A percentile compares a stretch with the other conserved stretches of the same genome.
These are phyloP conservation scores for Yamadazyma aaseri DNA, from an alignment of 1,139 yeast genomes.

Conservation along the genomic window DNA sequence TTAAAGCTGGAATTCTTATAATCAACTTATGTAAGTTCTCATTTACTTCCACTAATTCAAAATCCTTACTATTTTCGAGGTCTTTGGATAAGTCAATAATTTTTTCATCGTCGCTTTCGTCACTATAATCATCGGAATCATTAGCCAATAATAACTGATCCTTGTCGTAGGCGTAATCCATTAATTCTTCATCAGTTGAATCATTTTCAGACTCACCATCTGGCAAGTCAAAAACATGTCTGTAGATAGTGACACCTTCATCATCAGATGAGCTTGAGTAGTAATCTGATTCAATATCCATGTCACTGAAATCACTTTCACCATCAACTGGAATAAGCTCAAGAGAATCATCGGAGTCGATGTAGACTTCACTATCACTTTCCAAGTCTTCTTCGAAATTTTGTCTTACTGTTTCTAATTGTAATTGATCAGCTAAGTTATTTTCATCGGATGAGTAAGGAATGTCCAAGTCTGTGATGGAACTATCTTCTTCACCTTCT, in stretches of 20 bases:
- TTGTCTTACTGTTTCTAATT: conserved; percentile 42
- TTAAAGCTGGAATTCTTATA: conserved; percentile 45
- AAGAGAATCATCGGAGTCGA: conserved; percentile 23
- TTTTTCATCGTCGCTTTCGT: conserved; percentile 30
- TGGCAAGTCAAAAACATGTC: conserved; percentile 42
- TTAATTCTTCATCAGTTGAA: conserved; percentile 40
- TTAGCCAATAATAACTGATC: conserved; percentile 28
- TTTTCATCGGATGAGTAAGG: conserved; percentile 34
- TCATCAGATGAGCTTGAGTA: conserved; percentile 30
- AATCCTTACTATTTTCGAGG: conserved; percentile 45
- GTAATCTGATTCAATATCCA: conserved; percentile 22
- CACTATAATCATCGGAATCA: conserved; percentile 36
- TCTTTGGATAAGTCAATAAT: conserved; percentile 45
- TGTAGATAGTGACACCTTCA: conserved; percentile 46
- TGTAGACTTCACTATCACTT: conserved; percentile 30
- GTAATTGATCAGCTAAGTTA: conserved; percentile 33
- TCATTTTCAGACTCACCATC: conserved; percentile 34
- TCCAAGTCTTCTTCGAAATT: conserved; percentile 36
- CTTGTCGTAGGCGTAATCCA: conserved; percentile 23
- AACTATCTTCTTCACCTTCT: conserved; percentile 16
- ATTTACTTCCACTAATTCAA: conserved; percentile 42
- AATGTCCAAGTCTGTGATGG: conserved; percentile 27
- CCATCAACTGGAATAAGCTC: conserved; percentile 35
- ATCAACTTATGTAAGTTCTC: conserved; percentile 42
- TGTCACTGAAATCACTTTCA: conserved; percentile 20